Evolutionary conservation across 371 early-diverging fungal genomes (phyloP), one percentile per base, ranked within the genome.

Genomic region (Saksenaea vasiformis): DNA sequence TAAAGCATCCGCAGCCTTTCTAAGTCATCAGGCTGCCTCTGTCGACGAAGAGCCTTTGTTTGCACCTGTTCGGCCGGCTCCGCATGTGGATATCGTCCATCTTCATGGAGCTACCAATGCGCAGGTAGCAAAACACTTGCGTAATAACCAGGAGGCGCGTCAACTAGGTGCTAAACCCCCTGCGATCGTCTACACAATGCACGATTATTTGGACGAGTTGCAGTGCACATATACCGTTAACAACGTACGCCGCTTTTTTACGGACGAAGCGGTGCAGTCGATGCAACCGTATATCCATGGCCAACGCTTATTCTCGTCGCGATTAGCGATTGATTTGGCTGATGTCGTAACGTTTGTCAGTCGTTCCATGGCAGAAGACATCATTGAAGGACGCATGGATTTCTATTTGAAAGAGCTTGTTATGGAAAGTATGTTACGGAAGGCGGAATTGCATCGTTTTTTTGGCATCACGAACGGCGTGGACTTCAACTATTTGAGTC

Each of bases 391-490:
- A 4, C 74, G 75, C 9, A 39, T 85, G 43, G 80, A 86, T 44
- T 85, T 89, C 60, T 82, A 82, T 56, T 70, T 85, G 43, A 87
- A 87, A 55, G 89, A 89, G 64, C 69, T 87, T 0, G 79, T 85
- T 5, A 85, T 89, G 72, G 79, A 83, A 24, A 73, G 77, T 28
- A 59, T 89, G 17, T 60, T 87, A 26, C 69, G 70, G 4, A 83
- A 79, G 54, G 85, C 87, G 9, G 71, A 79, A 28, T 56, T 68
- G 38, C 72, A 71, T 5, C 63, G 77, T 10, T 89, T 87, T 64
- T 70, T 84, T 60, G 89, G 89, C n/a, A 83, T 89, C 54, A 85
- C 84, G 54, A 87, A 86, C 66, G 89, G 87, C 8, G 66, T 89
- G 3, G 89, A 86, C 59, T 79, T 83, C 26, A 66, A 64, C 5